These are phyloP conservation scores for Neurospora intermedia DNA, from an alignment of 495 filamentous ascomycete genomes.

Conservation along the genomic window DNA sequence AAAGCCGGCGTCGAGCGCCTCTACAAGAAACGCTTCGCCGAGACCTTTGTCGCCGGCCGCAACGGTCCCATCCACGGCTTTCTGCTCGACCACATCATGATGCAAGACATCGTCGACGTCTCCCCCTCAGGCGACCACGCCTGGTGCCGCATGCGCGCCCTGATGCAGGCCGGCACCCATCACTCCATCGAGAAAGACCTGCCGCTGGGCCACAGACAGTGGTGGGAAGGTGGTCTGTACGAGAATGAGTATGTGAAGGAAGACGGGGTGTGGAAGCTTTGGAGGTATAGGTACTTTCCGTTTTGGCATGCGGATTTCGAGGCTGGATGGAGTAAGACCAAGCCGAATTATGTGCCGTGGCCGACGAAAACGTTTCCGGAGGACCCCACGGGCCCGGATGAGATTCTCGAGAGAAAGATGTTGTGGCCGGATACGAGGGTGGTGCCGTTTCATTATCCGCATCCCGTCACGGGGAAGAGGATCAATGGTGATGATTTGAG, in stretches of 20 bases:
- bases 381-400: constrained; percentile 40
- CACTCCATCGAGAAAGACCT: constrained; percentile 34
- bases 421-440: constrained; percentile 46
- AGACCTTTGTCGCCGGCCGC: constrained; percentile 37
- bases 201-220: constrained; percentile 40
- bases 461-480: constrained; percentile 39
- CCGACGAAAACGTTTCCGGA: constrained; percentile 33
- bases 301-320: constrained; percentile 47
- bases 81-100: constrained; percentile 46
- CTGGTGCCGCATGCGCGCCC: constrained; percentile 42
- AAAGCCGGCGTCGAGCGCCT: constrained; percentile 43
- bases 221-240: constrained; percentile 49
- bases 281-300: constrained; percentile 44
- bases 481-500: constrained; percentile 35
- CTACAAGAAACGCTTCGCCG: constrained; percentile 42
- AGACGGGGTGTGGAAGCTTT: constrained; percentile 44
- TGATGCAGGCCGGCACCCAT: constrained; percentile 46
- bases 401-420: constrained; percentile 42
- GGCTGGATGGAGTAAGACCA: constrained; percentile 41
- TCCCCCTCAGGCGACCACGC: constrained; percentile 35
- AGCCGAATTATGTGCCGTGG: constrained; percentile 42
- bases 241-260: constrained; percentile 49
- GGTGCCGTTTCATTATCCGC: constrained; percentile 45
- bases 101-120: constrained; percentile 44
- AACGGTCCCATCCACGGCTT: constrained; percentile 47